Base-by-base conservation (phyloP, 2,329 filamentous ascomycete species). In the Diplodia scrobiculata region DNA sequence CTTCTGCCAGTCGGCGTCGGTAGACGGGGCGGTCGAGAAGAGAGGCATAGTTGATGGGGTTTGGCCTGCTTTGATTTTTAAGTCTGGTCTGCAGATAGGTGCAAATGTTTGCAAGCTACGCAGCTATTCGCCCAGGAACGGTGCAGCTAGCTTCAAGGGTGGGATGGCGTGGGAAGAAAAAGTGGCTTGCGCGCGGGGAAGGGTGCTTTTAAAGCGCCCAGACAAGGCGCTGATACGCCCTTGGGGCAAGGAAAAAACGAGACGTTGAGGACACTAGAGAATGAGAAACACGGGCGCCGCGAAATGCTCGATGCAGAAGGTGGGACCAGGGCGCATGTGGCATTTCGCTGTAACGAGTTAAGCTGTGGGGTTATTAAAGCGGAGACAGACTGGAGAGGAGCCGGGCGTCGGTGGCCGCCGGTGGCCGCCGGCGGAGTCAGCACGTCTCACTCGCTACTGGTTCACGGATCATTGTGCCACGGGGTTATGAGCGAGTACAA, bases 101-200 rank as follows among this genome's bases (percentile, higher is more conserved):
- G 55, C 38, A 60, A 34, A 10, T 47, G 25, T 17, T 60, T 48
- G 38, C 17, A 11, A 32, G 19, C n/a, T 45, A 19, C 27, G 38
- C 7, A 17, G 55, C 55, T 48, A 27, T 21, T 29, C 5, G 45
- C 29, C 27, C 27, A 34, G 58, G 58, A 62, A 45, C 45, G 58
- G 45, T 51, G 45, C 58, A 19, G n/a, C 58, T 50, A 62, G 58
- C 45, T 62, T 50, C 29, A 29, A 62, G 21, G 29, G 58, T 62
- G 58, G 58, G 58, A 62, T 59, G 45, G 55, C 29, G 58, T 62
- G n/a, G 7, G 45, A 36, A 29, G 29, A 50, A 47, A 48, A 62
- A 62, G 41, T 48, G 58, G 41, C 58, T 62, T 62, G 41, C 45
- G 48, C n/a, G 58, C 58, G 58, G 58, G 58, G 58, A 47, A 62